A percentile compares a stretch with the other conserved stretches of the same genome.
Conservation (phyloP, 2,329 filamentous ascomycete species). For the Neofusicoccum sp. region DNA sequence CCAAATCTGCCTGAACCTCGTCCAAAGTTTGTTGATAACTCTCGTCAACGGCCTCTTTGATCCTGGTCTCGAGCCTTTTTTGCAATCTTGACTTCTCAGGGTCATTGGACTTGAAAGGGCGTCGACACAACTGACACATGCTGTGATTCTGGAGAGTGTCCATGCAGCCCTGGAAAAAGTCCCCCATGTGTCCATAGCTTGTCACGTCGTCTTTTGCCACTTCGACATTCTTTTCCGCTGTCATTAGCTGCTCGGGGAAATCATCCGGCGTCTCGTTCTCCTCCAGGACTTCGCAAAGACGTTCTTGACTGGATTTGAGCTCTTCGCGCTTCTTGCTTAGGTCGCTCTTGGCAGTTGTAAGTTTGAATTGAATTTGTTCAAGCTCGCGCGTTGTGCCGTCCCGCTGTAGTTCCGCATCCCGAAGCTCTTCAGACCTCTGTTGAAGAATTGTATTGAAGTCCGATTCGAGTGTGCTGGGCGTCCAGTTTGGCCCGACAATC, state of each 20-base stretch:
- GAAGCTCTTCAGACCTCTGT: conserved; percentile 59
- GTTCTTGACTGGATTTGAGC: conserved; percentile 61
- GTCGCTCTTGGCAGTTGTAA: conserved; percentile 67
- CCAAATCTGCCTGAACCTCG: conserved; percentile 60
- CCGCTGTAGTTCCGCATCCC: conserved; percentile 68
- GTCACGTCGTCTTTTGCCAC: conserved; percentile 64
- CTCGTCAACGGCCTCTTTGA: conserved; percentile 55
- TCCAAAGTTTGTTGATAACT: conserved; percentile 65
- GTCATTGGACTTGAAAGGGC: conserved; percentile 62
- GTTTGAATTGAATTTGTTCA: conserved; percentile 73
- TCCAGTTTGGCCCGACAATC: conserved; percentile 69
- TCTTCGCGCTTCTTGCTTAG: conserved; percentile 67
- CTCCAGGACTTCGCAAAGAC: conserved; percentile 51
- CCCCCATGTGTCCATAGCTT: conserved; percentile 67
- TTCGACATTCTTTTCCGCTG: conserved; percentile 56
- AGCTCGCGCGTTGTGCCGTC: conserved; percentile 73
- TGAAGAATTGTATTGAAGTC: conserved; percentile 68
- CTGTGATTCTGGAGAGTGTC: conserved; percentile 68
- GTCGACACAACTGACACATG: conserved; percentile 75
- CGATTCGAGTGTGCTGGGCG: conserved; percentile 67
- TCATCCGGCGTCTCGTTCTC: conserved; percentile 39
- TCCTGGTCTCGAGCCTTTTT: conserved; percentile 63
- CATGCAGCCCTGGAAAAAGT: conserved; percentile 72
- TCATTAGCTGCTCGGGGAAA: conserved; percentile 56
- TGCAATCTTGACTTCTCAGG: conserved; percentile 66